Percentiles rank a stretch among this genome's conserved stretches.
Evolutionary conservation across 192 early-diverging fungal genomes (phyloP).

Genomic region (Paraglomus occultum): DNA sequence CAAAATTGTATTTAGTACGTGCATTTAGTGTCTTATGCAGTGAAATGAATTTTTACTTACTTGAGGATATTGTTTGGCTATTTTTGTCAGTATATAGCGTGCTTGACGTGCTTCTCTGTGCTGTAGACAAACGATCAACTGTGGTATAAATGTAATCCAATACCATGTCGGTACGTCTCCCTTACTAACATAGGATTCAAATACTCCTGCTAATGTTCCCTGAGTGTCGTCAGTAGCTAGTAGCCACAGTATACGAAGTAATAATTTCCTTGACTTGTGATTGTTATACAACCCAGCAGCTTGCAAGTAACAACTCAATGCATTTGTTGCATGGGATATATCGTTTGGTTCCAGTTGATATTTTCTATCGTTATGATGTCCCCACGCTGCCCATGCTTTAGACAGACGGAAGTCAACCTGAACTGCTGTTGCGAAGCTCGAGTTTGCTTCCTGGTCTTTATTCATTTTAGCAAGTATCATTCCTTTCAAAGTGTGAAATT

Average conservation of each 20-base stretch:
- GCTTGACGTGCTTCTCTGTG: slow-evolving; percentile 83
- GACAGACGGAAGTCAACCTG: slow-evolving; percentile 86
- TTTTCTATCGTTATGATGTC: slow-evolving; percentile 89
- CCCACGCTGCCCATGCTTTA: slow-evolving; percentile 97
- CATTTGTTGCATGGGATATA: slow-evolving; percentile 78
- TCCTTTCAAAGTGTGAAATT: slow-evolving; percentile 97
- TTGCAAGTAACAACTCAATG: slow-evolving; percentile 95
- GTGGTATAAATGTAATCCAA: slow-evolving; percentile 99
- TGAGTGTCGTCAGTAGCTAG: slow-evolving; percentile 82
- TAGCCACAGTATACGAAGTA: slow-evolving; percentile 93
- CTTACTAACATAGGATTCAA: slow-evolving; percentile 75
- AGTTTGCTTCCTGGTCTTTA: slow-evolving; percentile 82
- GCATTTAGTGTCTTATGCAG: background rate
- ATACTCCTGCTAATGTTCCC: slow-evolving; percentile 72
- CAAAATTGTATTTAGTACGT: slow-evolving; percentile 11
- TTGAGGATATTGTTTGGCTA: slow-evolving; percentile 93
- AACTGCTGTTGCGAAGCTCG: slow-evolving; percentile 86
- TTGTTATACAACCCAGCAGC: slow-evolving; percentile 88
- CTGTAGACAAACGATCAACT: slow-evolving; percentile 77
- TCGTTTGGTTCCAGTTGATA: slow-evolving; percentile 85
- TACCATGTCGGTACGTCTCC: slow-evolving; percentile 92
- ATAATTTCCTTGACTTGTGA: slow-evolving; percentile 82
- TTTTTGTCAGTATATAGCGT: slow-evolving; percentile 80
- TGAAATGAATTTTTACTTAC: slow-evolving; percentile 36
- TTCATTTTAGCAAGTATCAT: slow-evolving; percentile 89